Evolutionary conservation across 352 stramenopile species (phyloP), one percentile per base, ranked within the genome.

Genomic region (Phytopythium cucurbitacearum): DNA sequence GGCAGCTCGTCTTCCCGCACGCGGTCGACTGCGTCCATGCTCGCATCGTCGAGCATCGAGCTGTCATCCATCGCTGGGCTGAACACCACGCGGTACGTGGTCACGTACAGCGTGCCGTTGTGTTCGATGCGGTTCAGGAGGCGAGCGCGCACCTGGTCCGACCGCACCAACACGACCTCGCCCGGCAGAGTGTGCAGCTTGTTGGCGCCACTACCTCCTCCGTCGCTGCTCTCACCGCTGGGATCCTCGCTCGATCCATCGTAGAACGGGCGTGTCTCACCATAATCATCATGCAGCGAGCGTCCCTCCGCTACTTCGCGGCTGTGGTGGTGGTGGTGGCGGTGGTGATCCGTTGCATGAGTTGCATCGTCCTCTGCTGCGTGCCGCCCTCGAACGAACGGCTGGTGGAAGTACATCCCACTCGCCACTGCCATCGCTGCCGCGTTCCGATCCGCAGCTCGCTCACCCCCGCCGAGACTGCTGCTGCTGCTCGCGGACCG

Each of bases 31-130:
- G 44, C 44, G 15, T 52, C 53, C 3, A 49, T 42, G 8, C 58
- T 45, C 16, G 63, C 51, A 13, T 48, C 57, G 35, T 51, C 39
- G 8, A 59, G 13, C 5, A 41, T 21, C 5, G 33, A 10, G 2
- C 4, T 39, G 8, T 48, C 4, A 4, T 43, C 50, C n/a, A 43
- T 32, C 15, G 8, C 59, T 8, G 82, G 79, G 34, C 69, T 88
- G 55, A 94, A 92, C 7, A 94, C 69, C 38, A 94, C 66, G 42
- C 84, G 74, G 59, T 86, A 94, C 56, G 87, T 91, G 15, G 78
- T 94, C 45, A 92, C 72, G 51, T 85, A 91, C 12, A 94, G 57
- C 35, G 62, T 91, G 0, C 84, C 81, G 0, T 64, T 32, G 57
- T 87, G 73, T 12, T 80, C 62, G 0, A 80, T 58, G 6, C 62